Evolutionary conservation across 257 asterid genomes (phyloP).

Genomic region (Linaria vulgaris): DNA sequence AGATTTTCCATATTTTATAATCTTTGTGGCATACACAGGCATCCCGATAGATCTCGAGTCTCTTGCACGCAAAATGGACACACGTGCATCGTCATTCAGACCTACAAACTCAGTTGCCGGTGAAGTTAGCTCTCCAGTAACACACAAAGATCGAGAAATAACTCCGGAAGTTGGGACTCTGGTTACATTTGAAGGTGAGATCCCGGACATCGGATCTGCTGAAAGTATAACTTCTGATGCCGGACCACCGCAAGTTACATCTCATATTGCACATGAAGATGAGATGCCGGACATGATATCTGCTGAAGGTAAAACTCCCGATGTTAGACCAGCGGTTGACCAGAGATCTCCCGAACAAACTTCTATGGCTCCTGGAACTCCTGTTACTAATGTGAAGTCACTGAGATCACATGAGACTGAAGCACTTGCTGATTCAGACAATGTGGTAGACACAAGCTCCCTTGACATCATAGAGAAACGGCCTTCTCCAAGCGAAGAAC

Average conservation of each 20-base stretch:
- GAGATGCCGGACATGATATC: conserved; percentile 6
- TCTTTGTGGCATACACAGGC: conserved; percentile 41
- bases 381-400: conserved; percentile 37
- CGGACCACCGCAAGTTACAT: no score
- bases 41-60: conserved; percentile 30
- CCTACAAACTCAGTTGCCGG: conserved; percentile 16
- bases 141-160: conserved; percentile 31
- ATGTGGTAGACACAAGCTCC: conserved; percentile 38
- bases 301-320: conserved; percentile 6
- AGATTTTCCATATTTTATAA: conserved; percentile 16
- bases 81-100: conserved; percentile 24
- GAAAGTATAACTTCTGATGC: conserved; percentile 5
- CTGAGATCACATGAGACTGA: conserved; percentile 43
- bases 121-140: conserved; percentile 27
- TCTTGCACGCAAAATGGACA: conserved; percentile 27
- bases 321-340: conserved; percentile 28
- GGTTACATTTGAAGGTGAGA: not conserved
- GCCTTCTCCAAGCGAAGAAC: conserved; percentile 32
- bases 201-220: not conserved
- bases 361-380: conserved; percentile 68
- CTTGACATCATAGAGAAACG: conserved; percentile 35
- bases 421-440: conserved; percentile 32
- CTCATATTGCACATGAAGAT: no score
- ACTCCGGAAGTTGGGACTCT: conserved; percentile 27
- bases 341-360: conserved; percentile 34